Evolutionary conservation across 2,329 filamentous ascomycete genomes (phyloP), one percentile per base, ranked within the genome.

Genomic region (Pyricularia sp.): DNA sequence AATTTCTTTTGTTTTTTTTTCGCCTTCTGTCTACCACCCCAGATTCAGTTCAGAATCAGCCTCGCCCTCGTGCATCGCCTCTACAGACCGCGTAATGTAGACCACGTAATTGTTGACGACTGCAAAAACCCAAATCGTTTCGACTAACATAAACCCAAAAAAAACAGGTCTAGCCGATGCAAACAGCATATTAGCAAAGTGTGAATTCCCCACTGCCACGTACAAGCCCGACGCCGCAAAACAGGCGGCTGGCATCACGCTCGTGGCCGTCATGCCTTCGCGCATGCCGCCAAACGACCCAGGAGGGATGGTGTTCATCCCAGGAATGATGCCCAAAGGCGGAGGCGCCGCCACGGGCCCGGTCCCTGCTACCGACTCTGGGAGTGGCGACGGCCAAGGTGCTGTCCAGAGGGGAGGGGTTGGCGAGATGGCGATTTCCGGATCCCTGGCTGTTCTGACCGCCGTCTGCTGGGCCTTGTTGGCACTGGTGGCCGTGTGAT

Each of bases 211-310:
- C 4, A 58, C 65, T 30, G 66, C 65, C 23, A 28, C 65, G 23
- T 70, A 68, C 63, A 23, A 61, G 3, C 68, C 69, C 3, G 68
- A 50, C 4, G 50, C 67, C 2, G 50, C 25, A 3, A 59, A 17
- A 11, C 26, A 26, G 25, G 69, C 65, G 58, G 42, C 55, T 7
- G 69, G 65, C 33, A 66, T 70, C 65, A 69, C 69, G 58, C 69
- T 70, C 17, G 68, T 70, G 25, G 69, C 69, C 36, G n/a, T 69
- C 17, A 36, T 70, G 31, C 69, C 69, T 14, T 68, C 68, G 9
- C 67, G 67, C 11, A 25, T n/a, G 9, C 25, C 26, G 59, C 1
- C 12, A 1, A 28, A 28, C 26, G 25, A 30, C 26, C 11, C 23
- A 17, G 26, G 23, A 26, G 25, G 25, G 12, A 25, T 17, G 23